phyloP scores from a whole-genome alignment of 1,284 basidiomycete species.

The Butyriboletus appendiculatus region DNA sequence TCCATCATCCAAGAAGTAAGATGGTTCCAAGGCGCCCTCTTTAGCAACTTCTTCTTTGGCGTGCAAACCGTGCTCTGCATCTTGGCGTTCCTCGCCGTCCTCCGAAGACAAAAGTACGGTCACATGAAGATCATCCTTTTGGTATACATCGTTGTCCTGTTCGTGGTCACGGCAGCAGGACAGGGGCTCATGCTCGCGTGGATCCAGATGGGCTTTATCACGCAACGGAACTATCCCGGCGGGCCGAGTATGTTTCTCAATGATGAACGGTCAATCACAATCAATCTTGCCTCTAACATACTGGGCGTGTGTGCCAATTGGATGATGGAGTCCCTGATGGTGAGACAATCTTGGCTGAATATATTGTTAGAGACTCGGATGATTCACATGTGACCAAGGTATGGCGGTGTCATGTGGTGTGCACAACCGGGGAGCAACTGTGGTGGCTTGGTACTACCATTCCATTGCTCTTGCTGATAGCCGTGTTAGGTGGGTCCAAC shows the following conservation, averaged over 20 bases:
- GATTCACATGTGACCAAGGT: constrained; percentile 7
- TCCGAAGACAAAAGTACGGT: not conserved
- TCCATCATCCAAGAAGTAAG: constrained; percentile 10
- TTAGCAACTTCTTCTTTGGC: constrained; percentile 12
- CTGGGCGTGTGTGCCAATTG: constrained; percentile 12
- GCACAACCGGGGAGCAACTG: not conserved
- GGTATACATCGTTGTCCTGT: constrained; percentile 5
- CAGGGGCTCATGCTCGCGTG: constrained; percentile 8
- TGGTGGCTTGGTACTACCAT: constrained; percentile 7
- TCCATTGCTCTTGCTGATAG: constrained; percentile 2
- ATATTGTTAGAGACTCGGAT: not conserved
- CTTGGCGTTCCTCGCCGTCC: constrained; percentile 4
- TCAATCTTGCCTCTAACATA: constrained; percentile 2
- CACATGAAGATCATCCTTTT: not conserved
- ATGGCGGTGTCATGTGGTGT: constrained; percentile 16
- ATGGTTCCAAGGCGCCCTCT: constrained; percentile 14
- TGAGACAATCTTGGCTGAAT: not conserved
- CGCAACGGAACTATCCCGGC: constrained; percentile 15
- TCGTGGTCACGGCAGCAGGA: constrained; percentile 2
- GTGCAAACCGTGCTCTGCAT: constrained; percentile 5
- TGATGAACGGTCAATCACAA: not conserved
- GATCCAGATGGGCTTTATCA: constrained; percentile 18
- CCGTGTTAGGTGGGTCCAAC: constrained; percentile 8
- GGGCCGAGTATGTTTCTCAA: constrained; percentile 20
- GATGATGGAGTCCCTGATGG: constrained; percentile 18